Base-by-base conservation (phyloP, 2,329 filamentous ascomycete genomes). In the Botrytis porri region DNA sequence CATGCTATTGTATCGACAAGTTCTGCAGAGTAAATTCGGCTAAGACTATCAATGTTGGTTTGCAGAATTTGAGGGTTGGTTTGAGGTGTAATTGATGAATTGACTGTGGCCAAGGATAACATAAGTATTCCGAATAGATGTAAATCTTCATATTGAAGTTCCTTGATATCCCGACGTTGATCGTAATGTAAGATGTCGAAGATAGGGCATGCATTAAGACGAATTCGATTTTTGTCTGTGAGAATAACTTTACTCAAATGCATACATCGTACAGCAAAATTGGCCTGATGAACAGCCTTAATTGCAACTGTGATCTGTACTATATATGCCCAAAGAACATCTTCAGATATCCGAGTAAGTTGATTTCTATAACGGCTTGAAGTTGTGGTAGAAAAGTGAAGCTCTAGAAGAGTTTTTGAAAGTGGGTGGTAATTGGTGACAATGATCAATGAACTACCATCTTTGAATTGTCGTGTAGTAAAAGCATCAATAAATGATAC, bases 351-450 rank as follows among this genome's bases (percentile, higher is more conserved):
- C 14, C 81, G 79, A 7, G 81, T 75, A 62, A 81, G 77, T 51
- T 82, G 81, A 67, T 76, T 77, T 59, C 82, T 82, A 74, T 81
- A 84, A 64, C 83, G 80, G 72, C 78, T 78, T 72, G 76, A 78
- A 32, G 51, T 76, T 7, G 77, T 79, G 16, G 59, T 32, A 3
- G 70, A 29, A 76, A 94, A 90, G 79, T 98, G 93, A 78, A 93
- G 89, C 79, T 98, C 95, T 48, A 92, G 89, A 37, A 99, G 87
- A 0, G 95, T 97, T 82, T 96, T 97, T 3, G 95, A 93, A 32
- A 96, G 86, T 1, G 96, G 95, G 79, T 96, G 93, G 80, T 97
- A 99, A 81, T 97, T 94, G 75, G 94, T 96, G 37, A 97, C 94
- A 79, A 99, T 92, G 66, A 99, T 92, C 71, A 99, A 87, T 4